Conservation (phyloP, 1,284 basidiomycete genomes). For the Mycosarcoma maydis region DNA sequence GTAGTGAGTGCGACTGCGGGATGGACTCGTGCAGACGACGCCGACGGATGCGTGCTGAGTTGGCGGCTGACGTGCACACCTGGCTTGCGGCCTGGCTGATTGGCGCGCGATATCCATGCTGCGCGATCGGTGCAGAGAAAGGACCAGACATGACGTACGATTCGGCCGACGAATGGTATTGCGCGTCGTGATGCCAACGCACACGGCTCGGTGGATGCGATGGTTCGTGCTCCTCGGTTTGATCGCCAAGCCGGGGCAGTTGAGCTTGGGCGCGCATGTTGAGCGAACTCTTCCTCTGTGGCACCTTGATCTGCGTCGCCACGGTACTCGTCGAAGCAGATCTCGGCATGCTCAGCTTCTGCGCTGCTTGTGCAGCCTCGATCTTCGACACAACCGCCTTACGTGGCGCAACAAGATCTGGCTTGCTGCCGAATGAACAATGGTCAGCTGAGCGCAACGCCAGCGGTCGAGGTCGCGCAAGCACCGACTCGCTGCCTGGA, state of each 20-base stretch:
- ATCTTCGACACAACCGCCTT: no score
- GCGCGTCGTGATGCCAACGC: no score
- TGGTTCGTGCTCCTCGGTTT: neutral
- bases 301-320: conserved; percentile 8
- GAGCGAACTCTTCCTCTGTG: conserved; percentile 28
- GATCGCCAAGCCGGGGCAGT: neutral
- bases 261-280: conserved; percentile 17
- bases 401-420: neutral
- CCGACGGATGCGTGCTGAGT: conserved; percentile 6
- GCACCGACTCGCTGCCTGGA: neutral
- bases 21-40: neutral
- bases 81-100: no score
- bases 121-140: no score
- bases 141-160: no score
- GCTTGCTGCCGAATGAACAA: conserved; percentile 5
- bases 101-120: no score
- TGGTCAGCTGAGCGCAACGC: neutral
- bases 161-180: conserved; percentile 17
- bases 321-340: conserved; percentile 9
- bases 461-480: conserved; percentile 18
- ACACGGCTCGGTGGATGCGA: no score
- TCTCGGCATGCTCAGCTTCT: conserved; percentile 13
- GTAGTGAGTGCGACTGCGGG: conserved; percentile 8
- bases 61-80: conserved; percentile 7
- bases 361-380: neutral